Base-by-base conservation (phyloP, 768 basidiomycete genomes). In the Galerina marginata region DNA sequence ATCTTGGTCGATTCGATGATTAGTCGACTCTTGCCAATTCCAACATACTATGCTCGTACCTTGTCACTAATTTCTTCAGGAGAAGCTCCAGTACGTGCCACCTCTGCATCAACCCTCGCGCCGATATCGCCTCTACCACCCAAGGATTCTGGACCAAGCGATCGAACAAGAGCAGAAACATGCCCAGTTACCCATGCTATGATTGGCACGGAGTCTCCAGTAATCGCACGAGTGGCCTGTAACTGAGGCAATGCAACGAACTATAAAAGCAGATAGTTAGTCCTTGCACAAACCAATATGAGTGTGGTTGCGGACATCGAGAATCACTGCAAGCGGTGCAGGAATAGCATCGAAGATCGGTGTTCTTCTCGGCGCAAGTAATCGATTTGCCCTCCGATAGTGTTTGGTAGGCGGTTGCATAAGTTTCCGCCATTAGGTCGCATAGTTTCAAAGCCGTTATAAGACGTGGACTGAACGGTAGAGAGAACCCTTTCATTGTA, bases 111-210 rank as follows among this genome's bases (percentile, higher is more conserved):
- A n/a, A 53, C 48, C 40, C 20, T 46, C 10, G 51, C 56, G 6
- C 37, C 61, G 7, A 48, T 25, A 16, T 57, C 55, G 11, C 56
- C 61, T 26, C 39, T 9, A 6, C 61, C 61, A 9, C 61, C 61
- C 6, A 58, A 26, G 9, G 23, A 36, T 33, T 54, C 33, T 46
- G 61, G 61, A 12, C 51, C 55, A 15, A 14, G 42, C 14, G 36
- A 9, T 9, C 47, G 43, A 20, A 58, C 38, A 48, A 25, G 15
- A 43, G 26, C 4, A 11, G 56, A 50, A 3, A 56, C 38, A n/a
- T 49, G 36, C 14, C 55, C 49, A 6, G 61, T 44, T 12, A 62
- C 15, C 44, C 46, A 53, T 15, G 56, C 52, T 9, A 58, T 15
- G 9, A 62, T 47, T 3, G 61, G 61, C 2, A 62, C 44, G 20